Evolutionary conservation across 768 basidiomycete genomes (phyloP).

Genomic region (Trametes elegans): DNA sequence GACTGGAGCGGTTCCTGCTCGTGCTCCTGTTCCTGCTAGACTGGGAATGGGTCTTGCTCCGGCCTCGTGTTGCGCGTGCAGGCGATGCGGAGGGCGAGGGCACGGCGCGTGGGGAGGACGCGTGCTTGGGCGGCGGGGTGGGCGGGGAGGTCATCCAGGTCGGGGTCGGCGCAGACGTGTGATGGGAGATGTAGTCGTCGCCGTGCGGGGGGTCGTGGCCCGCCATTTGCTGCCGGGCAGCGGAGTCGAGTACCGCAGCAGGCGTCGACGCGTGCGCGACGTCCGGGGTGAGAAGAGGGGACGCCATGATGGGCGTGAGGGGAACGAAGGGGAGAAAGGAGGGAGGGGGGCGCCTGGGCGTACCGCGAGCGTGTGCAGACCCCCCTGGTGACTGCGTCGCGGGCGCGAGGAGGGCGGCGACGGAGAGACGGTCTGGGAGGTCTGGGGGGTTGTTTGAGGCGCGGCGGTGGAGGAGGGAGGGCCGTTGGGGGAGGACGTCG

Average conservation of each 20-base stretch:
- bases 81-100: constrained; percentile 10
- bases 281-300: constrained; percentile 55
- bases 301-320: constrained; percentile 57
- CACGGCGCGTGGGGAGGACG: constrained; percentile 36
- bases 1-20: constrained; percentile 28
- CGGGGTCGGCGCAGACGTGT: constrained; percentile 33
- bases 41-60: constrained; percentile 3
- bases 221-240: background rate
- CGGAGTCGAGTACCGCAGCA: constrained; percentile 1
- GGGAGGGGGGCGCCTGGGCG: constrained; percentile 15
- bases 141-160: constrained; percentile 61
- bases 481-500: constrained; percentile 18
- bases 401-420: constrained; percentile 5
- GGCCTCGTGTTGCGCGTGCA: constrained; percentile 3
- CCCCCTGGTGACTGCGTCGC: background rate
- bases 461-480: constrained; percentile 21
- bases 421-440: constrained; percentile 11
- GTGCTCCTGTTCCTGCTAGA: constrained; percentile 8
- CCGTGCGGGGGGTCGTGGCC: background rate
- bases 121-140: constrained; percentile 44
- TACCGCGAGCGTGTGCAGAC: constrained; percentile 4
- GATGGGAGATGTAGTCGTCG: constrained; percentile 15
- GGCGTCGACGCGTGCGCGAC: constrained; percentile 9
- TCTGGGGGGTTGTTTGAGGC: constrained; percentile 15
- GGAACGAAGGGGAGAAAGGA: constrained; percentile 28